Evolutionary conservation across 2,329 filamentous ascomycete genomes (phyloP), one percentile per base, ranked within the genome.

Genomic region (Elsinoe perseae): DNA sequence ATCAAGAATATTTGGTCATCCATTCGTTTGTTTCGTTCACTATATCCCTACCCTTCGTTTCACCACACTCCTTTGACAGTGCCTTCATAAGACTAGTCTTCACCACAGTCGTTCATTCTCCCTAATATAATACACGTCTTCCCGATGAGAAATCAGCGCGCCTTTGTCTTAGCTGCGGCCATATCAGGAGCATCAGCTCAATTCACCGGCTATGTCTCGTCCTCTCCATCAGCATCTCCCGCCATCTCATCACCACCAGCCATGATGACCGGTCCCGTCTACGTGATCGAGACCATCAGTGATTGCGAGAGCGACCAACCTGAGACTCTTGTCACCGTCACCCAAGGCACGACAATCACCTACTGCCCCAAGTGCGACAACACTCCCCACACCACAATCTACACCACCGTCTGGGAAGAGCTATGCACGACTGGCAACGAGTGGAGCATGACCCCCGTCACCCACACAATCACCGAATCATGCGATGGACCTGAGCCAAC

Each of bases 221-320:
- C 42, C 73, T 95, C 53, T 93, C 97, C 68, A 85, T 85, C 54
- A 76, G 96, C 74, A 81, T 90, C 72, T 95, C 95, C 87, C 80
- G 79, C 62, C 48, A 12, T 30, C 2, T 56, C 53, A 25, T 44
- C 53, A 10, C 12, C 23, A 27, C 42, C 25, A n/a, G 14, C 25
- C 18, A 56, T 30, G 21, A 56, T 42, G 2, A 18, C 53, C 10
- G 38, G 38, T 32, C 53, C 53, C 25, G 40, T 66, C 23, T 68
- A 66, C 58, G 64, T 63, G 14, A 70, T 66, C 3, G 59, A 68
- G 53, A 69, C 66, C 10, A 62, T 64, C 61, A 63, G 64, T 55
- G 63, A 66, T 57, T 71, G 69, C 64, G 60, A 64, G 23, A 65
- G 60, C 54, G 56, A 58, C 16, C 60, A 65, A 3, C 60, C 64